Base-by-base conservation (phyloP, 805 yeast species). In the Saccharomycopsis vini region DNA sequence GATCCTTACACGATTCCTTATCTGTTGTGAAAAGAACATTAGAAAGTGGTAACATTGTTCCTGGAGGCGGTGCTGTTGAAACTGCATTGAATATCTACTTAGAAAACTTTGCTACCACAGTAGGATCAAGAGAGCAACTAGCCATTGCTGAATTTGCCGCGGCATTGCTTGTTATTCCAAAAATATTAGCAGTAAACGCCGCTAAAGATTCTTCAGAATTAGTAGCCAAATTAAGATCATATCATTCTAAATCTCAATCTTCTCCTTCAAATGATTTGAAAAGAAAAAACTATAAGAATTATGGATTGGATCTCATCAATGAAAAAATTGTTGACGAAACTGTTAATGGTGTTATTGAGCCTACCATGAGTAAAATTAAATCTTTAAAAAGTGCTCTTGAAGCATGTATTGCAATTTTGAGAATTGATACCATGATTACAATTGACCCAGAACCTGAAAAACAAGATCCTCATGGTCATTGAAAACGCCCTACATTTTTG, bases 1-100 rank as follows among this genome's bases (percentile, higher is more conserved):
- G 99, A 64, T 88, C 97, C 0, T 64, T 94, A 49, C 97, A 87
- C 58, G 99, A 92, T 62, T 85, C 97, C 2, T 71, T 92, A 52
- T 79, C 87, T 36, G 98, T 92, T 30, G 95, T 92, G 30, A 92
- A 92, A 69, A 79, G 98, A 61, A 88, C 97, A 10, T 73, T 94
- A 53, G 98, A 92, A 64, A 79, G 90, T 57, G 97, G 97, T 18
- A 67, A 75, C 53, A 89, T 94, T 46, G 98, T 92, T 4, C 97
- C 98, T 35, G 99, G 99, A 50, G 99, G 99, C 52, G 99, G 99
- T 49, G 94, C 95, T n/a, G 98, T 92, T 29, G 99, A 92, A 67
- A 74, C 95, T 41, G 97, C 97, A 2, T 73, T 92, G 59, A 89
- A 88, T 67, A 88, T 92, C 42, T 92, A 86, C 62, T 71, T 92